Percentiles rank a stretch among this genome's conserved stretches.
Evolutionary conservation across 2,329 filamentous ascomycete genomes (phyloP).

Genomic region (Cadophora sp.): DNA sequence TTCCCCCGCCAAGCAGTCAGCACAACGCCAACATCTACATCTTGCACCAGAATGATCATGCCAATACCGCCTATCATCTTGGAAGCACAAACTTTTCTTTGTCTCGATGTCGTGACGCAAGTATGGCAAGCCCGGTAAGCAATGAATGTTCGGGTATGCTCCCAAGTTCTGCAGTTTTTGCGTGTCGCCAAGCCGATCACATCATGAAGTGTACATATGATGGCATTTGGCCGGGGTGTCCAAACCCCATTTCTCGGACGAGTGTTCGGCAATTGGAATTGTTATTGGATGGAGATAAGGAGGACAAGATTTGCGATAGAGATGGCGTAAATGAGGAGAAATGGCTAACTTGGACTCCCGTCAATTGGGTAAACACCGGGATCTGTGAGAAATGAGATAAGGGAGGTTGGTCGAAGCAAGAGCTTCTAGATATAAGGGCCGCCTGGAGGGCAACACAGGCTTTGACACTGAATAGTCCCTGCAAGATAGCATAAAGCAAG

Average conservation of each 20-base stretch:
- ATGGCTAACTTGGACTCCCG: neutral
- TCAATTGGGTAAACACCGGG: neutral
- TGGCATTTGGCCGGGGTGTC: neutral
- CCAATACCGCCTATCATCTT: conserved; percentile 7
- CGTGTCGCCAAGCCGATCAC: conserved; percentile 12
- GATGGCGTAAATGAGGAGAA: neutral
- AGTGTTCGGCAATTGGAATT: neutral
- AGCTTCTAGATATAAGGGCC: too few species aligned
- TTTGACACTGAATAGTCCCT: too few species aligned
- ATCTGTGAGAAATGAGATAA: too few species aligned
- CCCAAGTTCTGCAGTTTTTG: neutral
- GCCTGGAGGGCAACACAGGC: too few species aligned
- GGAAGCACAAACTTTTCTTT: neutral
- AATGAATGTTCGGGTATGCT: neutral
- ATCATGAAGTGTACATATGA: conserved; percentile 13
- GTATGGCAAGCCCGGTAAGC: neutral
- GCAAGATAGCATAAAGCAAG: too few species aligned
- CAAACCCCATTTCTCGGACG: neutral
- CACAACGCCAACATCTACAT: neutral
- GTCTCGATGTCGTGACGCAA: neutral
- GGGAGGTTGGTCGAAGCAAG: too few species aligned
- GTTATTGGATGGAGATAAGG: conserved; percentile 12
- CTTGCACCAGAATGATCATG: neutral
- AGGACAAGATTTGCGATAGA: neutral
- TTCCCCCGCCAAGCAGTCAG: neutral